Base-by-base conservation (phyloP, 345 rosid genomes). In the Linum trigynum region DNA sequence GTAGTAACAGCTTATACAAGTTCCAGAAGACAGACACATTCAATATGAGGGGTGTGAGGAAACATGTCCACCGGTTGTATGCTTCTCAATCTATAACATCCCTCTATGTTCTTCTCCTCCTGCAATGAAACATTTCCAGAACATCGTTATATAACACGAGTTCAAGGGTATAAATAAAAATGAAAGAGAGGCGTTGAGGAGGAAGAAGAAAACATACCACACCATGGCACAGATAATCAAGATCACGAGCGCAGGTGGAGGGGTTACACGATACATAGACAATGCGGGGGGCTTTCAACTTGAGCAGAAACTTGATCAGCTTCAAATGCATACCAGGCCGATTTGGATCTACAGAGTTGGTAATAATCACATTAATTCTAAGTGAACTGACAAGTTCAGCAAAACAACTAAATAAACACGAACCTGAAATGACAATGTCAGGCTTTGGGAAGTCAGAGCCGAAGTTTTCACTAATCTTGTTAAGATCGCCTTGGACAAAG, bases 311-410 rank as follows among this genome's bases (percentile, higher is more conserved):
- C 71, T 80, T 88, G 58, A 90, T 90, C 86, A 90, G 75, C 87
- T 92, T 92, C 94, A 90, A 71, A 77, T 90, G 98, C 96, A 92
- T 85, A 45, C 97, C 98, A 48, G 98, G 96, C 61, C 98, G 86
- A 75, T 92, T 88, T 23, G 97, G 97, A 83, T 92, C 97, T 90
- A 91, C 79, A 67, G 60, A 58, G 69, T 65, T 45, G 39, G 55
- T 51, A 42, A 8, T 4, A 6, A 37, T 32, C 2, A 7, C 37
- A 51, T 57, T 38, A 39, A 38, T 36, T 1, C 7, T 10, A 37
- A 3, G 50, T 3, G 39, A 37, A 45, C 51, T 45, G 12, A 45
- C 3, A 2, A 6, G 3, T 1, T 14, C 51, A 7, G 51, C 56
- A 74, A 67, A 53, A 45, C 36, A 57, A 32, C 35, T 11, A 16